These are phyloP conservation scores for Ascoidea rubescens DNA, from an alignment of 805 yeast genomes.

Conservation along the genomic window DNA sequence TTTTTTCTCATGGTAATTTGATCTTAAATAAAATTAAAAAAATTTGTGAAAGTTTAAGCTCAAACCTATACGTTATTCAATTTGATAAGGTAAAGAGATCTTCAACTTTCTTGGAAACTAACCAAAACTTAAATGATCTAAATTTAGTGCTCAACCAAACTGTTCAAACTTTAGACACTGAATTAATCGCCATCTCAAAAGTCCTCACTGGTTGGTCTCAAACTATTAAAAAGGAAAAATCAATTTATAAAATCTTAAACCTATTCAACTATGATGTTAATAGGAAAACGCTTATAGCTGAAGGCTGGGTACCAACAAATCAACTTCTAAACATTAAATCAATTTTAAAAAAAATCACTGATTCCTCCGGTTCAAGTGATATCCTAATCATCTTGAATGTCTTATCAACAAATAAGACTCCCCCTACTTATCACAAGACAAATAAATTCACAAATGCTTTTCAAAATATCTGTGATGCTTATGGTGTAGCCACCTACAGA, in stretches of 20 bases:
- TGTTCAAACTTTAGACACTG: conserved; percentile 44
- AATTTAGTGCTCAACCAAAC: conserved; percentile 33
- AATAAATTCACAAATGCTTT: conserved; percentile 59
- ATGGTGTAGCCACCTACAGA: conserved; percentile 62
- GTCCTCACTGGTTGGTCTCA: conserved; percentile 51
- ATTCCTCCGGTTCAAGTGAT: conserved; percentile 14
- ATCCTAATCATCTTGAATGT: conserved; percentile 40
- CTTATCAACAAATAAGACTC: conserved; percentile 48
- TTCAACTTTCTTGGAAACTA: conserved; percentile 23
- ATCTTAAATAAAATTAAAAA: conserved; percentile 46
- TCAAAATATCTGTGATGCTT: conserved; percentile 64
- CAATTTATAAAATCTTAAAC: conserved; percentile 46
- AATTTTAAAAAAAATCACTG: conserved; percentile 26
- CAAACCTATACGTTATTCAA: conserved; percentile 44
- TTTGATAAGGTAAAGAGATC: conserved; percentile 23
- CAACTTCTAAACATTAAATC: conserved; percentile 33
- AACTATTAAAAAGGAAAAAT: conserved; percentile 37
- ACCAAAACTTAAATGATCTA: conserved; percentile 30
- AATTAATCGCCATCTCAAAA: conserved; percentile 46
- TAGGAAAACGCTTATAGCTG: conserved; percentile 53
- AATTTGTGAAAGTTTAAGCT: conserved; percentile 58
- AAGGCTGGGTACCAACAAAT: conserved; percentile 59
- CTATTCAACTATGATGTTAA: conserved; percentile 54
- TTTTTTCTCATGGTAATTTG: conserved; percentile 57
- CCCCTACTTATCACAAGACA: conserved; percentile 59